Percentiles rank a stretch among this genome's conserved stretches.
Conservation (phyloP, 768 basidiomycete species). For the Mrakia hoshinonis region DNA sequence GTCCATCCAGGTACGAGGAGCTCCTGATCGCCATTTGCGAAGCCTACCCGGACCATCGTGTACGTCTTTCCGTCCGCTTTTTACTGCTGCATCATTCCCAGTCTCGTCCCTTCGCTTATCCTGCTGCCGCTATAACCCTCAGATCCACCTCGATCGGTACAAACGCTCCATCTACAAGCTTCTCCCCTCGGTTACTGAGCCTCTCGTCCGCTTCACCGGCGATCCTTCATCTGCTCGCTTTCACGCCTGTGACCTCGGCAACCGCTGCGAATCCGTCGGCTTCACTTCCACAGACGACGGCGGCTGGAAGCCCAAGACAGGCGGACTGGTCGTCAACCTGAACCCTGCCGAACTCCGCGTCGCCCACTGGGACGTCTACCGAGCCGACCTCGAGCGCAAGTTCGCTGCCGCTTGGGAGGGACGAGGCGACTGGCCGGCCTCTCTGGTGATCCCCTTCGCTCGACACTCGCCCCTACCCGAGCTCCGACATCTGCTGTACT, state of each 20-base stretch:
- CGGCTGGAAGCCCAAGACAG: constrained; percentile 36
- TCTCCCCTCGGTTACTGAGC: not conserved
- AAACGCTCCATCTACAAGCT: constrained; percentile 57
- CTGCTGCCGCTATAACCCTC: not conserved
- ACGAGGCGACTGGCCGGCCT: constrained; percentile 44
- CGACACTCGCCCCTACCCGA: constrained; percentile 85
- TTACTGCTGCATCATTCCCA: not conserved
- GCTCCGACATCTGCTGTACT: constrained; percentile 64
- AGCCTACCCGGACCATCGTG: constrained; percentile 54
- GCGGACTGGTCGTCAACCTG: constrained; percentile 58
- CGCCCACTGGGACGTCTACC: constrained; percentile 51
- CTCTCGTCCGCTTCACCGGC: constrained; percentile 31
- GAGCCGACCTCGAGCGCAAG: constrained; percentile 44
- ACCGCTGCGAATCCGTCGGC: constrained; percentile 50
- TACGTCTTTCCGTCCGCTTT: constrained; percentile 32
- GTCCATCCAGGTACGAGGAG: constrained; percentile 73
- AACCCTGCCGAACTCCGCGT: constrained; percentile 71
- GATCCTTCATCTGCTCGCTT: constrained; percentile 47
- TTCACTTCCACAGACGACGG: constrained; percentile 41
- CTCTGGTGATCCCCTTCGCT: constrained; percentile 68
- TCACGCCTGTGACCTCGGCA: constrained; percentile 83
- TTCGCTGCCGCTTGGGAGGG: constrained; percentile 39
- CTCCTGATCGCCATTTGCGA: constrained; percentile 65
- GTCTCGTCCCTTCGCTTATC: too few relatives aligned
- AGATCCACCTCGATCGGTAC: constrained; percentile 89